Conservation (phyloP, 2,329 filamentous ascomycete species). For the Mariannaea sp. region DNA sequence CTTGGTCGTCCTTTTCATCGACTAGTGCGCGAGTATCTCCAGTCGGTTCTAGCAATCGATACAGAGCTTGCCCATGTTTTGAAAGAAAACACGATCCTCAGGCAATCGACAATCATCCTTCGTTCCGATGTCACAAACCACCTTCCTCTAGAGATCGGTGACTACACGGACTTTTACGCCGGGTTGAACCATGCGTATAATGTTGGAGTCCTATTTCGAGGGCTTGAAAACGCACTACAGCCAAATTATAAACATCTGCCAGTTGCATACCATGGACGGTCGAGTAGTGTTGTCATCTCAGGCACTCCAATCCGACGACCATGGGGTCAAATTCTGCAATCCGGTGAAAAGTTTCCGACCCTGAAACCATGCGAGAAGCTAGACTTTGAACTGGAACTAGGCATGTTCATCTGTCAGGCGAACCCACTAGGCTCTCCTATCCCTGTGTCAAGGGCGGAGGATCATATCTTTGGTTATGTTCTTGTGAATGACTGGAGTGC, state of each 20-base stretch:
- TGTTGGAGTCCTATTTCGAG: conserved; percentile 73
- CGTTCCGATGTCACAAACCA: conserved; percentile 46
- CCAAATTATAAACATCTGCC: conserved; percentile 72
- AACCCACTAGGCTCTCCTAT: conserved; percentile 70
- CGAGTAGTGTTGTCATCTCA: conserved; percentile 74
- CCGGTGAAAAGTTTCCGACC: conserved; percentile 52
- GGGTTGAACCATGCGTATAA: conserved; percentile 75
- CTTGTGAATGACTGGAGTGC: conserved; percentile 68
- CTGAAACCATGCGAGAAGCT: conserved; percentile 64
- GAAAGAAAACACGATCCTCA: background rate
- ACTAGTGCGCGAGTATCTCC: background rate
- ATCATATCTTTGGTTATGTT: conserved; percentile 72
- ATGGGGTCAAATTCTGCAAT: conserved; percentile 70
- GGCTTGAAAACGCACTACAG: conserved; percentile 64
- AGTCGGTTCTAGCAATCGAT: background rate
- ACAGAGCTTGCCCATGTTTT: background rate
- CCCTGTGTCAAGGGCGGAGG: conserved; percentile 65
- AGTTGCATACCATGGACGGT: conserved; percentile 79
- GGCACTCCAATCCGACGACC: conserved; percentile 74
- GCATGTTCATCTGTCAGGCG: conserved; percentile 69
- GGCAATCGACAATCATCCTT: background rate
- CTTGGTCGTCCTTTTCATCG: background rate
- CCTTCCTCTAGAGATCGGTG: conserved; percentile 75
- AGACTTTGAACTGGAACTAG: conserved; percentile 79
- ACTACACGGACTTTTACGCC: conserved; percentile 85